Evolutionary conservation across 2,329 filamentous ascomycete genomes (phyloP).

Genomic region (Fusarium oxysporum): DNA sequence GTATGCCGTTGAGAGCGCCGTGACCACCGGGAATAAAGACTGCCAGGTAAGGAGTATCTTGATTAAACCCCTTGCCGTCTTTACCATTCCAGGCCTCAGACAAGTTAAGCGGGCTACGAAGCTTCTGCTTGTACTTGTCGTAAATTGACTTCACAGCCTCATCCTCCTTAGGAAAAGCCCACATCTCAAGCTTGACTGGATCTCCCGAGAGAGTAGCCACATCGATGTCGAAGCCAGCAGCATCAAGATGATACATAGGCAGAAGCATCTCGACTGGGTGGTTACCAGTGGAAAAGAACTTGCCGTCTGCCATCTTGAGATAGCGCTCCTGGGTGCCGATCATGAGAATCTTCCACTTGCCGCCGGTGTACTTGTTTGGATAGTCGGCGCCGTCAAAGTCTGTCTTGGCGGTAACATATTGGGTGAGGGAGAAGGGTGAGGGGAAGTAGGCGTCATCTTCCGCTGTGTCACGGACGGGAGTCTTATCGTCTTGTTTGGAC

Average conservation of each 20-base stretch:
- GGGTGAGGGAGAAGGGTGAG: background rate
- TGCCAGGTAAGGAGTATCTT: background rate
- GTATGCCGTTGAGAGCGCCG: background rate
- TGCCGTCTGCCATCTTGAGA: constrained; percentile 12
- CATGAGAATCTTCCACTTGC: constrained; percentile 9
- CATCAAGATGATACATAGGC: background rate
- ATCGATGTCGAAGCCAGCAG: background rate
- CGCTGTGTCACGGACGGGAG: background rate
- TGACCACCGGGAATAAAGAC: background rate
- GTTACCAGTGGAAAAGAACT: constrained; percentile 1
- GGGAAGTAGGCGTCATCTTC: constrained; percentile 16
- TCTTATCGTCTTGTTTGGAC: background rate
- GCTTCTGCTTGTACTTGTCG: background rate
- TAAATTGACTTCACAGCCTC: background rate
- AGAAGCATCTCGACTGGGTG: constrained; percentile 10
- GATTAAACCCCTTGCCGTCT: background rate
- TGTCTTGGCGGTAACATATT: background rate
- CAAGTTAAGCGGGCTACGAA: background rate
- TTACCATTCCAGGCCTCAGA: background rate
- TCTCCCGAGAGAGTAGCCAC: background rate
- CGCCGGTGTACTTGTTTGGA: background rate
- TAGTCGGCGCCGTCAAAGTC: constrained; percentile 13
- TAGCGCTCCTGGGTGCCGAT: constrained; percentile 5
- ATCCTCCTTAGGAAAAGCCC: constrained; percentile 4
- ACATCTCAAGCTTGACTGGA: constrained; percentile 7